Evolutionary conservation across 163 green algal species (phyloP).

Genomic region (Scenedesmus sp.): DNA sequence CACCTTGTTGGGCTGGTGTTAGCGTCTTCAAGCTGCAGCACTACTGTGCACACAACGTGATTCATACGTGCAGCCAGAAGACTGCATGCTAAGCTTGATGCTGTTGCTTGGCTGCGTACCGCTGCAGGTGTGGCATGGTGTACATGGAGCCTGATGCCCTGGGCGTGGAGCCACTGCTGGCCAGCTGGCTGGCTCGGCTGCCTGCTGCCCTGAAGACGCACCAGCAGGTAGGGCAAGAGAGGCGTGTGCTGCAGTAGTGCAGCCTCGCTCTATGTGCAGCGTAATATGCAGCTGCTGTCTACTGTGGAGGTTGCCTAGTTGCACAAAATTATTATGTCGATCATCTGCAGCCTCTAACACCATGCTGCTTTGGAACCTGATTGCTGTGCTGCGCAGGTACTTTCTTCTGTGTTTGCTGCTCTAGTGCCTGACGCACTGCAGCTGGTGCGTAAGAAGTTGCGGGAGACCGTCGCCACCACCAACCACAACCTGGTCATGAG

Average conservation of each 20-base stretch:
- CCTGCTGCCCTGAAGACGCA: constrained; percentile 49
- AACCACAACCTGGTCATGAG: constrained; percentile 77
- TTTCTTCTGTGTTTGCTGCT: constrained; percentile 58
- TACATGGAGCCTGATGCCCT: constrained; percentile 86
- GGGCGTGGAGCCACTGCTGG: constrained; percentile 76
- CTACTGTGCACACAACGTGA: background rate
- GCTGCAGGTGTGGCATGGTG: constrained; percentile 80
- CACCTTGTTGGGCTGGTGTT: background rate
- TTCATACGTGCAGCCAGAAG: too few relatives aligned
- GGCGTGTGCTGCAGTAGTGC: background rate
- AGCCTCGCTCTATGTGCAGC: background rate
- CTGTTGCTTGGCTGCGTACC: background rate
- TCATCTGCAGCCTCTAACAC: background rate
- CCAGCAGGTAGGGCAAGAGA: background rate
- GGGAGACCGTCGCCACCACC: constrained; percentile 77
- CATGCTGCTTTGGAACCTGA: background rate
- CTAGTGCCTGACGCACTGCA: constrained; percentile 74
- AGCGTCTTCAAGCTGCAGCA: background rate
- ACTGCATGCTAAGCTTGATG: too few relatives aligned
- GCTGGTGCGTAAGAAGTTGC: constrained; percentile 76
- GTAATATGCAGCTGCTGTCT: background rate
- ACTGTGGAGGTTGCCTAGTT: background rate
- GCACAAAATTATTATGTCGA: background rate
- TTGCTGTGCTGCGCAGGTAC: background rate
- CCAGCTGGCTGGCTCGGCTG: constrained; percentile 78